Conservation (phyloP, 1,284 basidiomycete genomes). For the Melampsora americana region DNA sequence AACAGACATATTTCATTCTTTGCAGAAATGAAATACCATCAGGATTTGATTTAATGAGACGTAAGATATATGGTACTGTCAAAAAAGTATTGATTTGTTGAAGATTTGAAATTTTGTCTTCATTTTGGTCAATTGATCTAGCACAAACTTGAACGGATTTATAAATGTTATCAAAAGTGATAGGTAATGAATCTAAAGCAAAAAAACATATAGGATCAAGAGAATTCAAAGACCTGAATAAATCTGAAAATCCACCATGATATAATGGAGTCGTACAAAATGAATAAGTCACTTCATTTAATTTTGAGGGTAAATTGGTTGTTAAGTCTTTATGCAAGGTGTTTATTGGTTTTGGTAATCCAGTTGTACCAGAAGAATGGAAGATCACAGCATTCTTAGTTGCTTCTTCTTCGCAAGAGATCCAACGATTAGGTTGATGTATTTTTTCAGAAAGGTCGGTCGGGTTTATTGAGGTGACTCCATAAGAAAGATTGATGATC, state of each 20-base stretch:
- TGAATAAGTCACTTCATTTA: conserved; percentile 49
- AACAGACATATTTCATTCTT: conserved; percentile 60
- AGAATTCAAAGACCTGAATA: conserved; percentile 56
- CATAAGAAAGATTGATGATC: not conserved
- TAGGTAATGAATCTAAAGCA: conserved; percentile 52
- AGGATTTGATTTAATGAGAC: conserved; percentile 61
- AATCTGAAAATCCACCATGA: conserved; percentile 57
- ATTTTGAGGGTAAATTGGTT: conserved; percentile 50
- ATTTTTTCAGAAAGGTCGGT: not conserved
- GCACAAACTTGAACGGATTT: conserved; percentile 51
- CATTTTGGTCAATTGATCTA: not conserved
- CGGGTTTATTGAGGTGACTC: not conserved
- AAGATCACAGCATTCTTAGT: conserved; percentile 60
- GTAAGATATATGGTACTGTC: conserved; percentile 58
- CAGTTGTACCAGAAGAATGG: conserved; percentile 65
- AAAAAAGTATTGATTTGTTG: conserved; percentile 50
- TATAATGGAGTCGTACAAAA: conserved; percentile 58
- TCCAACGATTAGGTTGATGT: conserved; percentile 1
- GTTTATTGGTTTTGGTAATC: conserved; percentile 59
- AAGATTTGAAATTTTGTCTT: not conserved
- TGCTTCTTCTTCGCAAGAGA: conserved; percentile 40
- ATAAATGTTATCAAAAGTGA: conserved; percentile 53
- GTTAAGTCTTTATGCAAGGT: conserved; percentile 55
- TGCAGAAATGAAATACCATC: conserved; percentile 59
- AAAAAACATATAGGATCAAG: conserved; percentile 55